Evolutionary conservation across 306 rosid genomes (phyloP), one percentile per base, ranked within the genome.

Genomic region (Spatholobus suberectus): DNA sequence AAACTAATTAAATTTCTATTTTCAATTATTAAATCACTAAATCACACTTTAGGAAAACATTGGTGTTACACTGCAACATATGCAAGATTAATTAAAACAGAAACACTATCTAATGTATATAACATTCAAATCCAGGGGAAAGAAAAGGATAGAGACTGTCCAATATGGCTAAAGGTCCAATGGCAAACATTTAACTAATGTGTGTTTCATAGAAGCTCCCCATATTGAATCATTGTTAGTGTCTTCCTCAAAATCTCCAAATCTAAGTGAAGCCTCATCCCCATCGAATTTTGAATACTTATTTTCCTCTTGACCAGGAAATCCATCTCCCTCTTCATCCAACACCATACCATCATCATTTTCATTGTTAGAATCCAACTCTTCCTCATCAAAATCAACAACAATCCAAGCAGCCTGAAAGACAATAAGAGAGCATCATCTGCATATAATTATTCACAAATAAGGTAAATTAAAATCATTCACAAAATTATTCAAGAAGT

Each of bases 371-470:
- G 84, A 73, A 84, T 76, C 91, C 6, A 81, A 87, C 52, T 73
- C n/a, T n/a, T n/a, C 88, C 15, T 84, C 92, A 82, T 94, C 98
- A 63, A 90, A 79, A 67, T 84, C 91, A 83, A 87, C 88, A 26
- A 89, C 85, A 87, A 90, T 91, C 99, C 98, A 94, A 44, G 96
- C 98, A 87, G 93, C 97, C 98, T 92, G 89, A 83, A 84, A n/a
- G n/a, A n/a, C n/a, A n/a, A n/a, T n/a, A n/a, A n/a, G n/a, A n/a
- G n/a, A n/a, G n/a, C n/a, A n/a, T n/a, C n/a, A n/a, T n/a, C n/a
- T n/a, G n/a, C n/a, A n/a, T n/a, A n/a, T n/a, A n/a, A n/a, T n/a
- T n/a, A n/a, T n/a, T n/a, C n/a, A n/a, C n/a, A n/a, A n/a, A n/a
- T n/a, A n/a, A n/a, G n/a, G n/a, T n/a, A n/a, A n/a, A n/a, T n/a